phyloP scores from a whole-genome alignment of 768 basidiomycete genomes.

The Panaeolus cyanescens region DNA sequence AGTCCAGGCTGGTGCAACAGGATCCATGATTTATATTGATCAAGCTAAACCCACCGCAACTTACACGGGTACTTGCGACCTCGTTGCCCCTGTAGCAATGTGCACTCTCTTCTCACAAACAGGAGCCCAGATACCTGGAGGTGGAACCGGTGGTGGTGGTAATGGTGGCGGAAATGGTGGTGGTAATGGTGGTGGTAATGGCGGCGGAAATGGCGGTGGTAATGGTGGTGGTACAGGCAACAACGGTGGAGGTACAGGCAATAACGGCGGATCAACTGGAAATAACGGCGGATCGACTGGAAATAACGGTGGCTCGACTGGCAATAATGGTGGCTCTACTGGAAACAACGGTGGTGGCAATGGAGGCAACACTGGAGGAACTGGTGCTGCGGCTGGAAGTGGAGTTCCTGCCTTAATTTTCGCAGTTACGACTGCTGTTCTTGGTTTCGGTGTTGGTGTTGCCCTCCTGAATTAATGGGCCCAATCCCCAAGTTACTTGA shows the following conservation, averaged over 20 bases:
- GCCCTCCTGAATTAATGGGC: constrained; percentile 16
- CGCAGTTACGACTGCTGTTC: constrained; percentile 11
- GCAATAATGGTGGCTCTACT: background rate
- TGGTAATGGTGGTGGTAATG: background rate
- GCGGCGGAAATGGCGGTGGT: background rate
- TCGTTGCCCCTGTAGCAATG: constrained; percentile 18
- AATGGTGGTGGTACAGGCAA: background rate
- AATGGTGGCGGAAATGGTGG: background rate
- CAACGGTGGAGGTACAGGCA: too few relatives aligned
- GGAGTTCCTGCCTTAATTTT: background rate
- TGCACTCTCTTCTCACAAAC: constrained; percentile 19
- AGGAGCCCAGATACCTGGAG: constrained; percentile 11
- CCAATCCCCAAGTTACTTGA: too few relatives aligned
- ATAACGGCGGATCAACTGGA: too few relatives aligned
- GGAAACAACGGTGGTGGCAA: background rate
- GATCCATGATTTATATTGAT: constrained; percentile 19
- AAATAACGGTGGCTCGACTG: background rate
- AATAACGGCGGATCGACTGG: too few relatives aligned
- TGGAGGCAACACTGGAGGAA: background rate
- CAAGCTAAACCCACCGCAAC: constrained; percentile 12
- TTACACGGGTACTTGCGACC: constrained; percentile 18
- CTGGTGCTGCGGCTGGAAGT: background rate
- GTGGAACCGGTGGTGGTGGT: constrained; percentile 1
- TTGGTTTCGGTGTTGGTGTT: constrained; percentile 19
- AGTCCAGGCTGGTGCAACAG: constrained; percentile 12